Conservation (phyloP, 768 basidiomycete species). For the Mrakia gelida region DNA sequence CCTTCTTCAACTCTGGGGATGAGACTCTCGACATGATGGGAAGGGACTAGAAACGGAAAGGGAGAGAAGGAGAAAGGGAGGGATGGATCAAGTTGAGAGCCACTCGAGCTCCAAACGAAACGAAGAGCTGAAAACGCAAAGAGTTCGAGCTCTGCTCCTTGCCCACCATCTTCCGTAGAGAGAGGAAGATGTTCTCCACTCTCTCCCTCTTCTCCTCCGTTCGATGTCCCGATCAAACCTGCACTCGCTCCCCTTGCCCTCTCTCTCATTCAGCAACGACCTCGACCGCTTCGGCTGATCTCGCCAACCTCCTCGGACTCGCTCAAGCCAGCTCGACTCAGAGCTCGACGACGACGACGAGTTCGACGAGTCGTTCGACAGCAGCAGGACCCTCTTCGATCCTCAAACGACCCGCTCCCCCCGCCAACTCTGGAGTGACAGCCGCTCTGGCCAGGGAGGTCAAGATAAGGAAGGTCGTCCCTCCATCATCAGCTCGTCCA, state of each 20-base stretch:
- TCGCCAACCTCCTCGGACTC: neutral
- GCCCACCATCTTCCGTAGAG: neutral
- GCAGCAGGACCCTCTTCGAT: neutral
- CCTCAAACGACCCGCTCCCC: neutral
- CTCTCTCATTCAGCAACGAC: slow-evolving; percentile 10
- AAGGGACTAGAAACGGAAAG: slow-evolving; percentile 44
- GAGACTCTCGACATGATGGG: slow-evolving; percentile 87
- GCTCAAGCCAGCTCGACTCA: neutral
- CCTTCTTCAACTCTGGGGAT: slow-evolving; percentile 97
- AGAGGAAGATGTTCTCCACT: slow-evolving; percentile 16
- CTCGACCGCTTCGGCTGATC: neutral
- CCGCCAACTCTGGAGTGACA: neutral
- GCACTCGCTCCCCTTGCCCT: slow-evolving; percentile 5
- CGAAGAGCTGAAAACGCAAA: neutral
- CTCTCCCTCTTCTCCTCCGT: slow-evolving; percentile 14
- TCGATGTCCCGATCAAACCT: slow-evolving; percentile 15
- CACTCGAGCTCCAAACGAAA: too few relatives aligned
- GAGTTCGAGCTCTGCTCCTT: neutral
- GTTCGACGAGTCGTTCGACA: neutral
- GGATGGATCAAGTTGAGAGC: slow-evolving; percentile 3
- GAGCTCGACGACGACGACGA: neutral
- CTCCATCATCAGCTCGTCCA: neutral
- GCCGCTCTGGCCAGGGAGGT: neutral
- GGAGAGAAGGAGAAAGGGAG: neutral
- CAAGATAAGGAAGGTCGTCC: neutral